phyloP scores from a whole-genome alignment of 805 yeast genomes.

The Scheffersomyces lignosus region DNA sequence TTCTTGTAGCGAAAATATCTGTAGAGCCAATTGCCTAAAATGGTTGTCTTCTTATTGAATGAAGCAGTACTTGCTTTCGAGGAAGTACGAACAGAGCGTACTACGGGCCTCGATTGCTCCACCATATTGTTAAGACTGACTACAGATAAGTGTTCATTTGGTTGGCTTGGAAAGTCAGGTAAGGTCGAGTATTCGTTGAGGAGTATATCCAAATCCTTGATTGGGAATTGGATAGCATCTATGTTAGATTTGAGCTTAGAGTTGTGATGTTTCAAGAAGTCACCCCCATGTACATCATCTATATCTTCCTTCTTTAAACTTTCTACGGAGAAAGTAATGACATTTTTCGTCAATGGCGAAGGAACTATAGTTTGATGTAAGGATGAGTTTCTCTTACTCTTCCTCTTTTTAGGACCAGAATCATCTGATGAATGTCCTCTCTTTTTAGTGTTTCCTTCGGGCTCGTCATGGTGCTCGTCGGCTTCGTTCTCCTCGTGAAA shows the following conservation, averaged over 20 bases:
- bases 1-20: conserved; percentile 39
- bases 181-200: conserved; percentile 8
- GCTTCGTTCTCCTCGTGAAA: conserved; percentile 5
- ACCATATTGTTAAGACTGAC: conserved; percentile 18
- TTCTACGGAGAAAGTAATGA: conserved; percentile 7
- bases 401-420: conserved; percentile 4
- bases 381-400: conserved; percentile 3
- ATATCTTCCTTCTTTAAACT: conserved; percentile 1
- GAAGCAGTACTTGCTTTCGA: conserved; percentile 26
- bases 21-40: conserved; percentile 30
- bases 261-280: conserved; percentile 2
- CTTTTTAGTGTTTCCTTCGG: conserved; percentile 2
- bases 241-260: conserved; percentile 1
- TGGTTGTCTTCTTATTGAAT: conserved; percentile 25
- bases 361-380: conserved; percentile 2
- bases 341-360: conserved; percentile 7
- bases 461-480: conserved; percentile 10
- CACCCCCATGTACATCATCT: conserved; percentile 4
- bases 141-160: conserved; percentile 19
- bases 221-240: conserved; percentile 19
- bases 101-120: conserved; percentile 23
- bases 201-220: conserved; percentile 17
- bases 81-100: conserved; percentile 27
- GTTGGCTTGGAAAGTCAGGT: conserved; percentile 9
- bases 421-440: conserved; percentile 2